Base-by-base conservation (phyloP, 2,329 filamentous ascomycete genomes). In the Talaromyces sp. region DNA sequence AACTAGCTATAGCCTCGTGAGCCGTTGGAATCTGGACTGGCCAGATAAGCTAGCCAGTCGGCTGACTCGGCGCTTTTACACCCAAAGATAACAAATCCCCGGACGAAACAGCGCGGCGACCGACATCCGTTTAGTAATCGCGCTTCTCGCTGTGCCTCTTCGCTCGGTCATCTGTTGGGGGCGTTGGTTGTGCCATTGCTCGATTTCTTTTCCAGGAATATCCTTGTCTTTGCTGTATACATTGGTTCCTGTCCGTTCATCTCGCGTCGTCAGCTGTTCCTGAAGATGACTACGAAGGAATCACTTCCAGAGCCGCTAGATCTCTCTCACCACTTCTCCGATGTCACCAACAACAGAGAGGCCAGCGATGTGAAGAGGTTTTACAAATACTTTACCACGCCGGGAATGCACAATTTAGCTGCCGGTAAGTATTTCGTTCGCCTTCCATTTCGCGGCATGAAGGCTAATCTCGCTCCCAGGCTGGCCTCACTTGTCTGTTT, bases 351-450 rank as follows among this genome's bases (percentile, higher is more conserved):
- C 70, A 83, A 84, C 54, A 84, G 91, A 8, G 68, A 79, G 6
- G 79, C 84, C 6, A 95, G 87, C 70, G 80, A 80, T 51, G 83
- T 96, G 73, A 96, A 96, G 80, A 72, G 83, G 42, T 91, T 93
- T 75, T 96, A 96, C 81, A 92, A 91, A 76, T 96, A 91, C 77
- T 95, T 95, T 68, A 65, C 68, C 10, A 85, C 87, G 58, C 85
- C 85, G 0, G 84, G 84, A 40, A 85, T 87, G 67, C 83, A 81
- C 16, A 86, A 88, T 68, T 73, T 87, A 42, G 85, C 85, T 10
- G 85, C 85, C 69, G 85, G 85, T 83, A 55, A 68, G 61, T 50
- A 23, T 61, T 18, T 44, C 27, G 40, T 18, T 44, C 28, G 40
- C 60, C 51, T 42, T 34, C 62, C 52, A 23, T 53, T 47, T 47